A percentile compares a stretch with the other conserved stretches of the same genome.
These are phyloP conservation scores for Lasiodiplodia sp. DNA, from an alignment of 2,329 filamentous ascomycete genomes.

Conservation along the genomic window DNA sequence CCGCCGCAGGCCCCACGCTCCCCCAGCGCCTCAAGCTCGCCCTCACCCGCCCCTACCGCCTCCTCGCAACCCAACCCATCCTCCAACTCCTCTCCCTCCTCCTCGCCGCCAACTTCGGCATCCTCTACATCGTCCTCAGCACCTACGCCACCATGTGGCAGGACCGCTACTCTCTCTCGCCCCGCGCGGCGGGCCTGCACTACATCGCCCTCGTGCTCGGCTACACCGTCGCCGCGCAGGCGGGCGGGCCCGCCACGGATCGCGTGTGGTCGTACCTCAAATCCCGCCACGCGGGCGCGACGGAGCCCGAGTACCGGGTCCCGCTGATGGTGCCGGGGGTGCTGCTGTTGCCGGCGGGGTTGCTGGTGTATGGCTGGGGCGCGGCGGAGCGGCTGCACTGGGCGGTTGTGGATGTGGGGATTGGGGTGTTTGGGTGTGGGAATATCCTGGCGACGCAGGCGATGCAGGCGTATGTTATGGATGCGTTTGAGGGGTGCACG, in stretches of 20 bases:
- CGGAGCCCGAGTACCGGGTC: conserved; percentile 39
- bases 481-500: conserved; percentile 65
- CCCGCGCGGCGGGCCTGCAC: conserved; percentile 34
- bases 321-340: conserved; percentile 36
- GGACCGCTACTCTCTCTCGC: conserved; percentile 34
- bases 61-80: conserved; percentile 62
- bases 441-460: conserved; percentile 46
- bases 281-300: no score
- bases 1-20: conserved; percentile 26
- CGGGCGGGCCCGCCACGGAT: conserved; percentile 38
- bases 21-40: conserved; percentile 40
- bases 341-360: conserved; percentile 37
- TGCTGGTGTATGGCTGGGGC: conserved; percentile 41
- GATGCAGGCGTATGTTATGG: conserved; percentile 67
- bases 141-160: conserved; percentile 38
- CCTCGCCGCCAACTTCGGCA: conserved; percentile 51
- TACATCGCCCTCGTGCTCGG: conserved; percentile 49
- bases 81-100: conserved; percentile 53
- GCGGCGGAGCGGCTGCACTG: conserved; percentile 37
- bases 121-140: conserved; percentile 39
- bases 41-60: conserved; percentile 60
- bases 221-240: conserved; percentile 41
- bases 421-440: conserved; percentile 51
- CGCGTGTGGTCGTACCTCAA: conserved; percentile 40
- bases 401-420: conserved; percentile 58